Conservation (phyloP, 768 basidiomycete species). For the Leccinellum rugosiceps region DNA sequence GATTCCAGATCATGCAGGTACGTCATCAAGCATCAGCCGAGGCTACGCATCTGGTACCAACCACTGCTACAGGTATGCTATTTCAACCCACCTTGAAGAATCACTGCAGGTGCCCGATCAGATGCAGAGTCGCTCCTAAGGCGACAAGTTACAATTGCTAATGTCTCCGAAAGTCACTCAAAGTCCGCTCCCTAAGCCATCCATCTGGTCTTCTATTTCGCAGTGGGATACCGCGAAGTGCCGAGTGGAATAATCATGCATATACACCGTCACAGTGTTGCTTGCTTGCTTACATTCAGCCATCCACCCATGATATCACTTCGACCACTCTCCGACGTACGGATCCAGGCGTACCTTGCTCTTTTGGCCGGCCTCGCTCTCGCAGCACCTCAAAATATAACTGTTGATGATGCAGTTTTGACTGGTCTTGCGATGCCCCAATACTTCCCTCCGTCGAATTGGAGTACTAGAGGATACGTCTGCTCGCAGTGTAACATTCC, state of each 20-base stretch:
- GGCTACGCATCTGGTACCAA: too few species aligned
- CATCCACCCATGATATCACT: constrained; percentile 2
- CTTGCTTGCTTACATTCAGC: neutral
- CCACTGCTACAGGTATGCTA: too few species aligned
- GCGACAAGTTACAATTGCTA: too few species aligned
- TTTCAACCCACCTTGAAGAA: too few species aligned
- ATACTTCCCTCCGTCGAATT: neutral
- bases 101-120: too few species aligned
- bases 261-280: neutral
- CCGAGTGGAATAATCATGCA: neutral
- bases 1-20: neutral
- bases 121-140: too few species aligned
- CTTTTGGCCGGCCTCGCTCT: neutral
- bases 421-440: constrained; percentile 2
- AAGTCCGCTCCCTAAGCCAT: too few species aligned
- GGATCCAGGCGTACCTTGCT: neutral
- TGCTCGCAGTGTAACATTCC: too few species aligned
- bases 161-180: too few species aligned
- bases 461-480: too few species aligned
- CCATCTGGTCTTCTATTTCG: too few species aligned
- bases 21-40: neutral
- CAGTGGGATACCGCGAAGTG: too few species aligned
- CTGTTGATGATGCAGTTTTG: constrained; percentile 14
- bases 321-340: neutral
- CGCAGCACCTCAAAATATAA: constrained; percentile 12